A percentile compares a stretch with the other conserved stretches of the same genome.
Evolutionary conservation across 495 filamentous ascomycete genomes (phyloP).

Genomic region (Penicillium argentinense): DNA sequence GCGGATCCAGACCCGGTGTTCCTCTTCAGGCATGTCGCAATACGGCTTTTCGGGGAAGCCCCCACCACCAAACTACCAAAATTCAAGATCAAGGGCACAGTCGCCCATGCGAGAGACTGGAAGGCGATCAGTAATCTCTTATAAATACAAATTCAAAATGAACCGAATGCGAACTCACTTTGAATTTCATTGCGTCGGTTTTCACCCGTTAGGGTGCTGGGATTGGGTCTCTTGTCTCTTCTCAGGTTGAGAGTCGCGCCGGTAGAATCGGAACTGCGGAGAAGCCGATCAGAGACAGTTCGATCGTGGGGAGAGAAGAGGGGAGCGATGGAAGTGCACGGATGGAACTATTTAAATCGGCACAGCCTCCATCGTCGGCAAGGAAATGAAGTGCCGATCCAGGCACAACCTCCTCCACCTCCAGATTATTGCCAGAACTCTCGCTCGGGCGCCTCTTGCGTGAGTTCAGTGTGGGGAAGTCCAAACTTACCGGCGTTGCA

Average conservation of each 20-base stretch:
- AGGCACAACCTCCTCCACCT: too few species aligned
- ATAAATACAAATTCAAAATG: too few species aligned
- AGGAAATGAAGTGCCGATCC: constrained; percentile 17
- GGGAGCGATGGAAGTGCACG: neutral
- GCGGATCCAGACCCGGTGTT: constrained; percentile 9
- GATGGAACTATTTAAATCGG: neutral
- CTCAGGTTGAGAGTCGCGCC: too few species aligned
- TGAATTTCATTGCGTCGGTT: constrained; percentile 21
- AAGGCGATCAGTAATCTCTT: neutral
- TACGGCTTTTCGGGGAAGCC: constrained; percentile 8
- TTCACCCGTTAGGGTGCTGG: neutral
- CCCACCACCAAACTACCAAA: constrained; percentile 9
- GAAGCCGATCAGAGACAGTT: neutral
- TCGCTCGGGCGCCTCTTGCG: constrained; percentile 9
- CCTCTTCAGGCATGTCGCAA: constrained; percentile 12
- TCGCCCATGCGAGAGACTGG: constrained; percentile 5
- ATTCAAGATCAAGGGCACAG: constrained; percentile 17
- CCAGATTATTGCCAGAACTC: neutral
- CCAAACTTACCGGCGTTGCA: constrained; percentile 5
- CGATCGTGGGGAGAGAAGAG: neutral
- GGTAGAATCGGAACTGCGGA: too few species aligned
- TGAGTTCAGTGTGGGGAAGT: constrained; percentile 22
- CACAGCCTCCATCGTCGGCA: too few species aligned
- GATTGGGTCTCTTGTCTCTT: too few species aligned
- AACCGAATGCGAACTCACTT: constrained; percentile 21